Base-by-base conservation (phyloP, 140 eudicot species). In the Senecio squalidus region DNA sequence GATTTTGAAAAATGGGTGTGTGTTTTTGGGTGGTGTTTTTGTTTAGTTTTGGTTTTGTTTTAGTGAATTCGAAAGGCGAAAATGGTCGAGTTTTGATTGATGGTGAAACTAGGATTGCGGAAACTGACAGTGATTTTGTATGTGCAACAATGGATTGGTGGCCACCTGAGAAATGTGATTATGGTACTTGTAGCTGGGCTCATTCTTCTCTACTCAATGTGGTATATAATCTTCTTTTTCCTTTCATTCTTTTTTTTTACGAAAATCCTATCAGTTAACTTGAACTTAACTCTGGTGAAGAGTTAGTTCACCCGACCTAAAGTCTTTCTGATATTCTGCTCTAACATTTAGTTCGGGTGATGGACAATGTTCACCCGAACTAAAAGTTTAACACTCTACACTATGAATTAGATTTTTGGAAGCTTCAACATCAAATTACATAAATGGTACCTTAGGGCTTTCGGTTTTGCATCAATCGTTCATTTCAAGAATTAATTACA, bases 71-170 rank as follows among this genome's bases (percentile, higher is more conserved):
- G 48, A 62, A 57, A 58, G 62, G 38, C 50, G 61, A 51, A 31
- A 71, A 41, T 41, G 88, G 82, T 15, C 66, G 28, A 39, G 82
- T 78, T 56, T 68, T 52, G 16, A 72, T 85, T 27, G 83, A 78
- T 73, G 95, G 90, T 39, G 51, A 39, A 34, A 56, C 10, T 39
- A 53, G 48, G 74, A 83, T 91, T 73, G 96, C 68, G 30, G 64
- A 52, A 48, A 84, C 62, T 11, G 95, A 91, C 47, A 55, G 17
- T 48, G 79, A 86, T 64, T 91, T 76, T 67, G 28, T 91, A 5
- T 91, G 98, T 66, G 92, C 95, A 6, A 91, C 96, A 1, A 18
- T 91, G 69, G 98, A 91, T 70, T 91, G 96, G 98, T 91, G 96
- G 98, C 98, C 96, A 50, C 88, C 94, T 69, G 84, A 86, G 55